phyloP scores from a whole-genome alignment of 345 rosid genomes.

The Corchorus olitorius region DNA sequence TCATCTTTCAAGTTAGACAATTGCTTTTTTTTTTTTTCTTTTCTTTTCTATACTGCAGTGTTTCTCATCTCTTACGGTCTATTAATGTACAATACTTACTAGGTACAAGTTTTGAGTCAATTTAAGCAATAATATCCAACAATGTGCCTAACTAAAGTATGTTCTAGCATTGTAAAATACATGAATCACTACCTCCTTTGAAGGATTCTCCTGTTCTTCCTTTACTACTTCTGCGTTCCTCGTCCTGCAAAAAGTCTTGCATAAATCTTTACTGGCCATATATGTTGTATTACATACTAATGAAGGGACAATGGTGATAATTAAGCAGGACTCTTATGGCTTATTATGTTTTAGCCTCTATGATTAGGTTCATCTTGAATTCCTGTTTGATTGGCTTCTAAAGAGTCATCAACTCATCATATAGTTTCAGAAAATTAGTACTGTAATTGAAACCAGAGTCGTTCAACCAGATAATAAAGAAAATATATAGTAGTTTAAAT shows the following conservation, averaged over 20 bases:
- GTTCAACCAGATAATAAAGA: neutral
- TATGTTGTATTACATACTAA: neutral
- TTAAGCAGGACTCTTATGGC: neutral
- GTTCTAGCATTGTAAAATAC: no score
- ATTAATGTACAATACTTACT: neutral
- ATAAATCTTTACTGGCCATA: neutral
- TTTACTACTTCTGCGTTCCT: neutral
- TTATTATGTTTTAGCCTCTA: neutral
- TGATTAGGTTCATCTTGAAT: constrained; percentile 23
- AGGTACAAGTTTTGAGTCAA: neutral
- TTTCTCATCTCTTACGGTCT: neutral
- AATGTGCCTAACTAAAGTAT: neutral
- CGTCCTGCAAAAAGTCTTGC: neutral
- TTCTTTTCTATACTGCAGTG: neutral
- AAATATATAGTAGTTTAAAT: neutral
- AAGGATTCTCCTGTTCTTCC: neutral
- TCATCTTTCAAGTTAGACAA: constrained; percentile 4
- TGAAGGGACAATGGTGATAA: neutral
- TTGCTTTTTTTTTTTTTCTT: neutral
- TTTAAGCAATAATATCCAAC: constrained; percentile 3
- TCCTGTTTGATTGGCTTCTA: constrained; percentile 21
- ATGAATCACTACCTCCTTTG: neutral
- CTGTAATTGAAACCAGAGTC: neutral
- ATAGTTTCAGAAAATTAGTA: neutral
- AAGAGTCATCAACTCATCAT: constrained; percentile 22